phyloP scores from a whole-genome alignment of 768 basidiomycete genomes.

The Agaricus sinodeliciosus region DNA sequence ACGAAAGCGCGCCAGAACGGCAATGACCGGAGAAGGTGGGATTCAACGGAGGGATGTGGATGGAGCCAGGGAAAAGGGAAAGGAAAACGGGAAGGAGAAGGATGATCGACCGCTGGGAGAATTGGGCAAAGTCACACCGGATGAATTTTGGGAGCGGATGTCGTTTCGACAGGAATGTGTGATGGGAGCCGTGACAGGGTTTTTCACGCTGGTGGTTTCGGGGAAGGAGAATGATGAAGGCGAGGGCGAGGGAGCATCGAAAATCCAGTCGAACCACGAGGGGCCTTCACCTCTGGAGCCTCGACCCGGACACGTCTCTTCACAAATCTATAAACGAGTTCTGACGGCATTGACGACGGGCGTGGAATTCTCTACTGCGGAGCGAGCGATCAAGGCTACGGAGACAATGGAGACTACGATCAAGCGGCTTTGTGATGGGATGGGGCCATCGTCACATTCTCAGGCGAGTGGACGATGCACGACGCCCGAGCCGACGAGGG shows the following conservation, averaged over 20 bases:
- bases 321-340: slow-evolving; percentile 64
- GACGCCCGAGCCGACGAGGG: slow-evolving; percentile 33
- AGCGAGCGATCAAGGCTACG: slow-evolving; percentile 61
- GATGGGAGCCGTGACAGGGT: slow-evolving; percentile 86
- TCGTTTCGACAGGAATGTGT: slow-evolving; percentile 93
- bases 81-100: slow-evolving; percentile 19
- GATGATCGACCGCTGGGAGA: slow-evolving; percentile 43
- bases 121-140: slow-evolving; percentile 50
- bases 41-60: slow-evolving; percentile 7
- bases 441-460: neutral
- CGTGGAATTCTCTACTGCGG: slow-evolving; percentile 69
- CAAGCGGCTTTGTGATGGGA: slow-evolving; percentile 63
- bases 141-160: slow-evolving; percentile 98
- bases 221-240: neutral
- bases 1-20: slow-evolving; percentile 48
- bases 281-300: slow-evolving; percentile 38
- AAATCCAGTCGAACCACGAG: slow-evolving; percentile 5
- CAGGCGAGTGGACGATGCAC: slow-evolving; percentile 19
- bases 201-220: slow-evolving; percentile 67
- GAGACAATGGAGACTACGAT: slow-evolving; percentile 65
- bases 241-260: neutral
- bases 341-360: slow-evolving; percentile 61
- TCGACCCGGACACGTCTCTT: slow-evolving; percentile 55
- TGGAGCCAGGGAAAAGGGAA: slow-evolving; percentile 1
- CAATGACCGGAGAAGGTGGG: slow-evolving; percentile 20